A percentile compares a stretch with the other conserved stretches of the same genome.
Conservation (phyloP, 2,329 filamentous ascomycete genomes). For the Macrophomina pseudophaseolina region DNA sequence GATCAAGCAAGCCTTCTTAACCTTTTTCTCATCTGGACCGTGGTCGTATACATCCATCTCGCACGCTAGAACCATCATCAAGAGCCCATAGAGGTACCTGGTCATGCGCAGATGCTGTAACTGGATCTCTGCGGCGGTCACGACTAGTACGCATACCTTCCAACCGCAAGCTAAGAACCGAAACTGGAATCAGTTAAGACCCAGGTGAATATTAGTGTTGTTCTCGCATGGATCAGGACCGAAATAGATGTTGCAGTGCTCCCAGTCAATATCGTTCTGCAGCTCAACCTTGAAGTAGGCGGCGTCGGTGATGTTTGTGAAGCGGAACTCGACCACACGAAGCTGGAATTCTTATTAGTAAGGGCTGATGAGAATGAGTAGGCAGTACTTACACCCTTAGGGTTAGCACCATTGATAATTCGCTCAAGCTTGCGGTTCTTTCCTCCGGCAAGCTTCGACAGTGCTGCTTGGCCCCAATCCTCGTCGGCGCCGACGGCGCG, state of each 20-base stretch:
- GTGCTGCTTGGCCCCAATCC: slow-evolving; percentile 43
- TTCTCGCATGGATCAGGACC: slow-evolving; percentile 50
- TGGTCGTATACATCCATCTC: not conserved
- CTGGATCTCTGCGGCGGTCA: not conserved
- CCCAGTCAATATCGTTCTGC: slow-evolving; percentile 50
- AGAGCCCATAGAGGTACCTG: not conserved
- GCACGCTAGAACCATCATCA: not conserved
- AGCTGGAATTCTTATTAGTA: slow-evolving; percentile 37
- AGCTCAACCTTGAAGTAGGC: slow-evolving; percentile 51
- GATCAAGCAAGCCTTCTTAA: not conserved
- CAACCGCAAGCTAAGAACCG: too few relatives aligned
- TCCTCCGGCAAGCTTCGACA: slow-evolving; percentile 46
- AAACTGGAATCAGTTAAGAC: not conserved
- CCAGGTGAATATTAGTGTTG: slow-evolving; percentile 26
- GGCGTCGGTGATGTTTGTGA: slow-evolving; percentile 53
- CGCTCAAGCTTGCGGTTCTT: slow-evolving; percentile 49
- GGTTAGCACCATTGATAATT: slow-evolving; percentile 49
- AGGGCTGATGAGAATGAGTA: not conserved
- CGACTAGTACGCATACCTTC: not conserved
- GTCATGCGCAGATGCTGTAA: not conserved
- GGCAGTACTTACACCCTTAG: slow-evolving; percentile 46
- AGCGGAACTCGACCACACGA: slow-evolving; percentile 54
- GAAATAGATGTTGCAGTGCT: slow-evolving; percentile 51
- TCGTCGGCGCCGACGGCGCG: slow-evolving; percentile 50
- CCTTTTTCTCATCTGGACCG: not conserved